Conservation (phyloP, 202 grass and related monocot species). For the Eragrostis tef region DNA sequence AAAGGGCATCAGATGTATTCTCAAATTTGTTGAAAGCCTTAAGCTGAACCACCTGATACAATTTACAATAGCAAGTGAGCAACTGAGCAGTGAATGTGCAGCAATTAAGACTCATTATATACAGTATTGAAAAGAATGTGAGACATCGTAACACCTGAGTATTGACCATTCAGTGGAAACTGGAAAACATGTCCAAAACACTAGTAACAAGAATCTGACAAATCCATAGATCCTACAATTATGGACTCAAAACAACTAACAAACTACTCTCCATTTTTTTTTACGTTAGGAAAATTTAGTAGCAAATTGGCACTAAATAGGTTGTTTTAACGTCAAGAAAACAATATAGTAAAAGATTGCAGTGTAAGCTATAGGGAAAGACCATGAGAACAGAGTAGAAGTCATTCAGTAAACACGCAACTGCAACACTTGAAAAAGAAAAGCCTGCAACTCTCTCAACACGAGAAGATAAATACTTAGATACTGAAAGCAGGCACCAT, state of each 20-base stretch:
- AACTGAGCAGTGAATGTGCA: not conserved
- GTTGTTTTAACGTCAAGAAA: no score
- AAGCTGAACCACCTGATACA: conserved; percentile 78
- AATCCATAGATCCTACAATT: not conserved
- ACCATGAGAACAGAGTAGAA: not conserved
- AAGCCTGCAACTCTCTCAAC: not conserved
- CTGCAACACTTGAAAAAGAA: not conserved
- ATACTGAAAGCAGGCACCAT: not conserved
- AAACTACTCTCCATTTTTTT: not conserved
- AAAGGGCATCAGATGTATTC: conserved; percentile 77
- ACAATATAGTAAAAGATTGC: not conserved
- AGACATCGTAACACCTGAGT: not conserved
- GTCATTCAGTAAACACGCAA: not conserved
- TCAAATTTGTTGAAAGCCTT: conserved; percentile 91
- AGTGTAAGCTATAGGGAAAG: not conserved
- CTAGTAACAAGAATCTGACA: not conserved
- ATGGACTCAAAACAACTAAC: not conserved
- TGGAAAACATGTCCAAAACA: not conserved
- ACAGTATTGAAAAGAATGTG: not conserved
- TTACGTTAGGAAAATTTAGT: no score
- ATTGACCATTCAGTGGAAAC: not conserved
- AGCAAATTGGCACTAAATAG: no score
- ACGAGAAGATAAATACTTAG: not conserved
- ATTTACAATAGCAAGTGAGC: conserved; percentile 16
- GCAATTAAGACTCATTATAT: not conserved